Conservation (phyloP, 352 stramenopile species). For the Plasmopara viticola region DNA sequence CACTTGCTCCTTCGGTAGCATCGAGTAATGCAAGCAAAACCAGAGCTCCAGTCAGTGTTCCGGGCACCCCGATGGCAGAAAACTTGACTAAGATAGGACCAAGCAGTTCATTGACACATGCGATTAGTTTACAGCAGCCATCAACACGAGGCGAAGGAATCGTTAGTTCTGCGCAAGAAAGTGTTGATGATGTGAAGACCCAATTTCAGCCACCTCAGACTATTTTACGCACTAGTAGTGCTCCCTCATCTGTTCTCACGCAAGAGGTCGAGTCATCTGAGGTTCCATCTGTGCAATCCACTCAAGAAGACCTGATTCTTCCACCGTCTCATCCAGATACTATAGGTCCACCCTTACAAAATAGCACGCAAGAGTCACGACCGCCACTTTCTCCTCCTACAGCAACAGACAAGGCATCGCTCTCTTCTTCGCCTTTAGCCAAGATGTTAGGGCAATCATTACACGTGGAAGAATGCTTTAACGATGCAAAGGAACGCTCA, state of each 20-base stretch:
- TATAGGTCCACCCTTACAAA: neutral
- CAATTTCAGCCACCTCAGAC: slow-evolving; percentile 1
- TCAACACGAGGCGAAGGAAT: neutral
- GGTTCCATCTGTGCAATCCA: neutral
- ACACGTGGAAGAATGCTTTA: neutral
- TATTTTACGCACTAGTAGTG: neutral
- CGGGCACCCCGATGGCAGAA: slow-evolving; percentile 1
- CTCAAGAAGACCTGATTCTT: neutral
- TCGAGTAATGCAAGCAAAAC: slow-evolving; percentile 1
- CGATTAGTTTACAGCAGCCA: neutral
- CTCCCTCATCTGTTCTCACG: neutral
- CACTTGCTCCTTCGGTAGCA: neutral
- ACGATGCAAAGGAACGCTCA: neutral
- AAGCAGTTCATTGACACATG: neutral
- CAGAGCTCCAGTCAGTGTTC: slow-evolving; percentile 2
- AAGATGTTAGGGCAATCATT: slow-evolving; percentile 19
- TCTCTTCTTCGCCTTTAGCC: slow-evolving; percentile 16
- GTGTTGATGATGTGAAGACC: neutral
- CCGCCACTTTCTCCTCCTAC: slow-evolving; percentile 1
- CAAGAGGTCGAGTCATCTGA: slow-evolving; percentile 1
- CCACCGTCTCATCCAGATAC: neutral
- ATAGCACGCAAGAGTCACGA: neutral
- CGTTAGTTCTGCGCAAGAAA: neutral
- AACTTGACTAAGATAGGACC: neutral
- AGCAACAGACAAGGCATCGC: slow-evolving; percentile 3